These are phyloP conservation scores for Pilobolus umbonatus DNA, from an alignment of 192 early-diverging fungal genomes.

Conservation along the genomic window DNA sequence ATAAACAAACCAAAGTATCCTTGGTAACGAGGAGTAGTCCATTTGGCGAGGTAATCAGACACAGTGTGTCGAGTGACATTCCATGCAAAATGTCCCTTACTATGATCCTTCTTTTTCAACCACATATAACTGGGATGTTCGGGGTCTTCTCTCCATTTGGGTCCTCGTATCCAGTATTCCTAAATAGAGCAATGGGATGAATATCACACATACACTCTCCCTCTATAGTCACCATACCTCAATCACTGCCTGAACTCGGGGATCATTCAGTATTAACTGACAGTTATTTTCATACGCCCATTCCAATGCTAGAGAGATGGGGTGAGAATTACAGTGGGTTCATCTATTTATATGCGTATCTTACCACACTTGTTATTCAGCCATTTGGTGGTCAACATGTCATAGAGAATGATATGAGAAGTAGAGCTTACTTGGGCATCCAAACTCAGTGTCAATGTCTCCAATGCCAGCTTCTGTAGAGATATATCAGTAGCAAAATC, in stretches of 20 bases:
- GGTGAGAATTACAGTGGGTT: neutral
- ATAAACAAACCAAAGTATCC: constrained; percentile 12
- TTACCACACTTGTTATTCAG: constrained; percentile 17
- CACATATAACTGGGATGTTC: constrained; percentile 20
- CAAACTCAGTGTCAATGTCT: constrained; percentile 9
- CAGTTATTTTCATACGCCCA: constrained; percentile 22
- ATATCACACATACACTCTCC: neutral
- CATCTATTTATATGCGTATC: too few relatives aligned
- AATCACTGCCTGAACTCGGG: constrained; percentile 11
- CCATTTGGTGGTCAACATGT: constrained; percentile 18
- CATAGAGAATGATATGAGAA: constrained; percentile 5
- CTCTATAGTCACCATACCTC: constrained; percentile 16
- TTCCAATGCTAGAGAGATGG: constrained; percentile 21
- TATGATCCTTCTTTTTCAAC: neutral
- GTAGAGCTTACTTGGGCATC: neutral
- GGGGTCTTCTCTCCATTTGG: constrained; percentile 9
- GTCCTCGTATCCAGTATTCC: constrained; percentile 24
- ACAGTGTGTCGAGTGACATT: neutral
- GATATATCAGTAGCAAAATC: constrained; percentile 7
- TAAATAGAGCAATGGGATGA: neutral
- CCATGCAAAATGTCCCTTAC: neutral
- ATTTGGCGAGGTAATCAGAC: constrained; percentile 5
- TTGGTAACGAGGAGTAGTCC: constrained; percentile 22
- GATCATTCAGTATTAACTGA: constrained; percentile 10
- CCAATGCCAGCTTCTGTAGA: constrained; percentile 12